Base-by-base conservation (phyloP, 2,329 filamentous ascomycete species). In the Trichoderma sp. region DNA sequence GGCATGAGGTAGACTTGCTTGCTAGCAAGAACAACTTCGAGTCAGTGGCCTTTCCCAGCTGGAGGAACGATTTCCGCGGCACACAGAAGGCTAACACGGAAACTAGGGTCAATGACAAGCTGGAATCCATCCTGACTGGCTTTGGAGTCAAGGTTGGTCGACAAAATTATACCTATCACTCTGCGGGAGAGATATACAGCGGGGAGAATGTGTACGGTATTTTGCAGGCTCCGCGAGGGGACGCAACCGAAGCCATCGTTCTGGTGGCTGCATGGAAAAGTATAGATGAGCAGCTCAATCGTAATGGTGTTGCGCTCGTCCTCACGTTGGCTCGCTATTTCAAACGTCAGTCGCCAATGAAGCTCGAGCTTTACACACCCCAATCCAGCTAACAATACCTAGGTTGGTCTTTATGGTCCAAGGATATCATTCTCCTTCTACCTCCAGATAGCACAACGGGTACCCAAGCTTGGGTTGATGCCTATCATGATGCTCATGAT, bases 401-500 rank as follows among this genome's bases (percentile, higher is more conserved):
- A 91, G 89, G 92, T 76, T 99, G 96, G 96, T 98, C 94, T 68
- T 87, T 99, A 32, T 99, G 96, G 96, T 98, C 95, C 72, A 99
- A 99, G 82, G 96, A 99, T 80, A 97, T 99, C 76, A 95, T 99
- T 72, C 90, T 99, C 76, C 83, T 99, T 6, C 88, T 99, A 61
- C 91, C 96, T 0, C 91, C 93, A 0, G 96, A 99, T 82, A 97
- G 94, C 80, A 92, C 91, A 72, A 92, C 93, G 12, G 96, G 95
- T 1, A 93, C 94, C 0, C 95, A 98, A 80, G 96, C 96, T 28
- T 99, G 96, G 96, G 93, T 98, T 9, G 95, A 98, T 79, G 96
- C 96, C 1, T 99, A 99, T 81, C 96, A 99, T 81, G 93, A 97
- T 80, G 91, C 93, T 24, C 94, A 98, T 78, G 87, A 92, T 75